A percentile compares a stretch with the other conserved stretches of the same genome.
These are phyloP conservation scores for Penicillium ucsense DNA, from an alignment of 495 filamentous ascomycete species.

Conservation along the genomic window DNA sequence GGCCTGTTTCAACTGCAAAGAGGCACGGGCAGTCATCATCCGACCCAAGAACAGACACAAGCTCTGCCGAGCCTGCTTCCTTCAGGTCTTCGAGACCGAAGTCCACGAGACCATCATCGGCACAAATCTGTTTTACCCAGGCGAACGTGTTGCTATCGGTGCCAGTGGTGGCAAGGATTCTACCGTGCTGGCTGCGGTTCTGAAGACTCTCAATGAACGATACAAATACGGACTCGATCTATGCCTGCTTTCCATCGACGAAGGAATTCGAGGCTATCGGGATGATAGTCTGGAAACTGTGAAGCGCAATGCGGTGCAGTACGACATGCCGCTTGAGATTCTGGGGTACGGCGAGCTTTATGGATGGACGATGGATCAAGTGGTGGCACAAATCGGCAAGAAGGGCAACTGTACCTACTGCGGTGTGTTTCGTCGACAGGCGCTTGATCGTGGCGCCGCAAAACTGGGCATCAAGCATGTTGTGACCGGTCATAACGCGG, in stretches of 20 bases:
- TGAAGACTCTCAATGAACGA: slow-evolving; percentile 89
- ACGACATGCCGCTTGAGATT: slow-evolving; percentile 81
- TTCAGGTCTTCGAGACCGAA: slow-evolving; percentile 79
- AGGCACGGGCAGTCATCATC: slow-evolving; percentile 73
- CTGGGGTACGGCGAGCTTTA: slow-evolving; percentile 92
- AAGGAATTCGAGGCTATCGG: slow-evolving; percentile 93
- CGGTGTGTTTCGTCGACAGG: slow-evolving; percentile 91
- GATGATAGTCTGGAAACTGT: slow-evolving; percentile 95
- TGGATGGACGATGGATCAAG: slow-evolving; percentile 99
- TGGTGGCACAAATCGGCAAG: slow-evolving; percentile 90
- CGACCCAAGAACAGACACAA: slow-evolving; percentile 89
- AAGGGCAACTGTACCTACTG: slow-evolving; percentile 99
- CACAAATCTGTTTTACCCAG: slow-evolving; percentile 66
- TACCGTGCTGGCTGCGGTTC: slow-evolving; percentile 85
- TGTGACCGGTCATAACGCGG: slow-evolving; percentile 95
- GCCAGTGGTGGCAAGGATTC: slow-evolving; percentile 97
- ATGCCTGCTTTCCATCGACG: slow-evolving; percentile 83
- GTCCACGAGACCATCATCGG: slow-evolving; percentile 84
- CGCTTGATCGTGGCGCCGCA: slow-evolving; percentile 84
- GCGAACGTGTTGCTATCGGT: slow-evolving; percentile 87
- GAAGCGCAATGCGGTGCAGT: slow-evolving; percentile 84
- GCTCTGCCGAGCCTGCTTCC: slow-evolving; percentile 83
- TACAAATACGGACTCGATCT: slow-evolving; percentile 81
- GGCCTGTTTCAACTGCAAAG: slow-evolving; percentile 66
- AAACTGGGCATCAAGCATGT: slow-evolving; percentile 85